These are phyloP conservation scores for Kokia cookei DNA, from an alignment of 441 rosid species.

Conservation along the genomic window DNA sequence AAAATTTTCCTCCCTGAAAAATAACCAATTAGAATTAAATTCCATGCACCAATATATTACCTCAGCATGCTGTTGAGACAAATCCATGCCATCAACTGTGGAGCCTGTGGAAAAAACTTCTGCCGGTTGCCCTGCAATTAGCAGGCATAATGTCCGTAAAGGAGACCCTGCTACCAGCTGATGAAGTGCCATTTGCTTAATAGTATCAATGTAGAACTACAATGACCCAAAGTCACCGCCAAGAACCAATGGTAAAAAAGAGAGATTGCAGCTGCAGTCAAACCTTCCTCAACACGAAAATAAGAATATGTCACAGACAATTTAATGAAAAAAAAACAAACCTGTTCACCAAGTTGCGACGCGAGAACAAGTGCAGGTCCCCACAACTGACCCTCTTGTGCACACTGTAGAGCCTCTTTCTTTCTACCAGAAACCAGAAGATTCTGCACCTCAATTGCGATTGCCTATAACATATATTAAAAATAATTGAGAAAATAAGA, in stretches of 20 bases:
- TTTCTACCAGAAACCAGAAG: slow-evolving; percentile 96
- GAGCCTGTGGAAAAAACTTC: slow-evolving; percentile 67
- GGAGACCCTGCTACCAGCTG: slow-evolving; percentile 96
- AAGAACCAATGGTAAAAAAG: not conserved
- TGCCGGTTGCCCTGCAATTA: slow-evolving; percentile 96
- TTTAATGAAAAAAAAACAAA: slow-evolving; percentile 25
- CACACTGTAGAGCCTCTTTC: slow-evolving; percentile 73
- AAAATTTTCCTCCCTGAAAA: not conserved
- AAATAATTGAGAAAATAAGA: slow-evolving; percentile 18
- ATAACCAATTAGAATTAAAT: not conserved
- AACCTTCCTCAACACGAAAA: slow-evolving; percentile 2
- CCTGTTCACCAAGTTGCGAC: slow-evolving; percentile 96
- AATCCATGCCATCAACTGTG: slow-evolving; percentile 22
- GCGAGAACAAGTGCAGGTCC: slow-evolving; percentile 99
- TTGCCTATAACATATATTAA: slow-evolving; percentile 50
- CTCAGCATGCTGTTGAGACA: slow-evolving; percentile 51
- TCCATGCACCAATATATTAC: slow-evolving; percentile 31
- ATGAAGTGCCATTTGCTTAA: slow-evolving; percentile 92
- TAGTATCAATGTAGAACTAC: slow-evolving; percentile 89
- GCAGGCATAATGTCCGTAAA: slow-evolving; percentile 88
- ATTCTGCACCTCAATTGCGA: slow-evolving; percentile 86
- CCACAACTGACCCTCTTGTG: slow-evolving; percentile 97
- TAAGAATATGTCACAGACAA: not conserved
- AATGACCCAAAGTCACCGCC: slow-evolving; percentile 19
- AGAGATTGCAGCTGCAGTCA: slow-evolving; percentile 1